These are phyloP conservation scores for Elaeis guineensis DNA, from an alignment of 176 grass and related monocot genomes.

Conservation along the genomic window DNA sequence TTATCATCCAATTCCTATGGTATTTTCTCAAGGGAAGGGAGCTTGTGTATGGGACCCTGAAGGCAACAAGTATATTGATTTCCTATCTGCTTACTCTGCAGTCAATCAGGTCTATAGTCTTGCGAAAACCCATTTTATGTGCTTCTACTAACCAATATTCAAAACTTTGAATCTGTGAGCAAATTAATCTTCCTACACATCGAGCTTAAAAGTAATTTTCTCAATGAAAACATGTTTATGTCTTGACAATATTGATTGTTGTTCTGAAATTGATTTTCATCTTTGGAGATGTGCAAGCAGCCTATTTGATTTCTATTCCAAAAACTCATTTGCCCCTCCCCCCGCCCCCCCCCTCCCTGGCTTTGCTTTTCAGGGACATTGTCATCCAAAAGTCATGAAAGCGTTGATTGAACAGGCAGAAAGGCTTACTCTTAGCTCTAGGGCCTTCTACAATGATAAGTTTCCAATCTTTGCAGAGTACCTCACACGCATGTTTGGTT, in stretches of 20 bases:
- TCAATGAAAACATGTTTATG: no score
- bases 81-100: constrained; percentile 93
- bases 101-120: constrained; percentile 67
- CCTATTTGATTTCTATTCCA: not conserved
- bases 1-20: constrained; percentile 91
- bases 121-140: not conserved
- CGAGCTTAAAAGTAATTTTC: not conserved
- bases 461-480: constrained; percentile 78
- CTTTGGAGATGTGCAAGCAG: no score
- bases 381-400: constrained; percentile 75
- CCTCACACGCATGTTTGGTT: constrained; percentile 76
- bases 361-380: constrained; percentile 57
- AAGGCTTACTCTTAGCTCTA: constrained; percentile 89
- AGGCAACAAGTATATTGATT: constrained; percentile 96
- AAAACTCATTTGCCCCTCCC: not conserved
- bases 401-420: constrained; percentile 76
- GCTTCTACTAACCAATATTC: not conserved
- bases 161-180: no score
- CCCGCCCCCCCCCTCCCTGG: not conserved
- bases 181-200: not conserved
- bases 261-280: no score
- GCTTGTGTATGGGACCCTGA: constrained; percentile 76
- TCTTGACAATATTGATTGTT: no score
- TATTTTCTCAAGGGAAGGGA: constrained; percentile 82
- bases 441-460: constrained; percentile 93